A percentile compares a stretch with the other conserved stretches of the same genome.
Conservation (phyloP, 2,329 filamentous ascomycete genomes). For the Chrysoporthe deuterocubensis region DNA sequence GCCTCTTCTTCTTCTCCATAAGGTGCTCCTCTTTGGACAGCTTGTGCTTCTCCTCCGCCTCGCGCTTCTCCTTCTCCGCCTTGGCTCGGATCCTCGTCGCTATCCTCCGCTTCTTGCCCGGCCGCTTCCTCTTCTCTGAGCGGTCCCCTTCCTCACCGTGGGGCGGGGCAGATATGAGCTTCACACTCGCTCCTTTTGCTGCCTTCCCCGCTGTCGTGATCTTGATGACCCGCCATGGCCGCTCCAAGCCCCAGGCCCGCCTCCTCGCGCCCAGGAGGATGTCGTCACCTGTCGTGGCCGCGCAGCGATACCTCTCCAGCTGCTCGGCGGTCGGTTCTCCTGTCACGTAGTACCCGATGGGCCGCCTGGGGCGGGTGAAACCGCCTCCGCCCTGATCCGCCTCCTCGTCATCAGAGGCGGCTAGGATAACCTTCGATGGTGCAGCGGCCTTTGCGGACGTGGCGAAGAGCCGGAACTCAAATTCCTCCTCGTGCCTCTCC, state of each 20-base stretch:
- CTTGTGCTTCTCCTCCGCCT: conserved; percentile 44
- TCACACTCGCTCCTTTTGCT: background rate
- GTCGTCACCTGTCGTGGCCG: conserved; percentile 57
- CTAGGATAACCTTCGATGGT: conserved; percentile 54
- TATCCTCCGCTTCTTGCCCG: conserved; percentile 64
- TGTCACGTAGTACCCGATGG: conserved; percentile 55
- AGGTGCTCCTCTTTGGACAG: conserved; percentile 59
- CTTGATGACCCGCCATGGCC: conserved; percentile 61
- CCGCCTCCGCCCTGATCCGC: conserved; percentile 40
- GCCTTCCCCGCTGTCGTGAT: conserved; percentile 41
- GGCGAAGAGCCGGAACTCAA: conserved; percentile 63
- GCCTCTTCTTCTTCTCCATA: conserved; percentile 64
- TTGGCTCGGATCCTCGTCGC: conserved; percentile 51
- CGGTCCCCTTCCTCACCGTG: conserved; percentile 26
- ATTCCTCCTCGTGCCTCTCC: conserved; percentile 45
- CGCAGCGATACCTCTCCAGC: conserved; percentile 45
- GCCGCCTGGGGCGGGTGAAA: conserved; percentile 46
- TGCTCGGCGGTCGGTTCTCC: conserved; percentile 42
- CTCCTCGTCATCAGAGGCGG: conserved; percentile 44
- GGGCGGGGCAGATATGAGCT: conserved; percentile 21
- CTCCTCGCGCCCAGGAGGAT: conserved; percentile 48
- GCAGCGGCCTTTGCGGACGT: conserved; percentile 39
- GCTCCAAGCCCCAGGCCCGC: conserved; percentile 61
- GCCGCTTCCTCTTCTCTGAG: conserved; percentile 45
- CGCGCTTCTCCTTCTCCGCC: conserved; percentile 46